Evolutionary conservation across 805 yeast genomes (phyloP).

Genomic region (Lipomyces sp.): DNA sequence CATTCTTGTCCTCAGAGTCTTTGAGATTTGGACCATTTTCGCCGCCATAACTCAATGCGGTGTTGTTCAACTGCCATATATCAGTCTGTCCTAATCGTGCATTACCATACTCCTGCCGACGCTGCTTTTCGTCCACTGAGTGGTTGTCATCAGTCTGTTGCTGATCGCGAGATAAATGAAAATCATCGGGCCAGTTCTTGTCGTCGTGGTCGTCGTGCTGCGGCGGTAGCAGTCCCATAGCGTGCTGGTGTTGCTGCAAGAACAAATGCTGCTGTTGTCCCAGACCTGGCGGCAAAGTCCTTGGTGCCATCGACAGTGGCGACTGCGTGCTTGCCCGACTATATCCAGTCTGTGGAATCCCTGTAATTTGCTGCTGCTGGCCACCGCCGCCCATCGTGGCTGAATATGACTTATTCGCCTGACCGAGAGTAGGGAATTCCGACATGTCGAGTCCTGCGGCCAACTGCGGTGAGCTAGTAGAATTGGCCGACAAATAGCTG

Average conservation of each 20-base stretch:
- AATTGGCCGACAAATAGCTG: background rate
- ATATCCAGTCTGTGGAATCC: slow-evolving; percentile 5
- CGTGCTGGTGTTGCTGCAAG: slow-evolving; percentile 26
- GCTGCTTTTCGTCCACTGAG: slow-evolving; percentile 18
- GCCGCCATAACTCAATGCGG: background rate
- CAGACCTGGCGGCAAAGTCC: slow-evolving; percentile 27
- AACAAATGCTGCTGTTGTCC: slow-evolving; percentile 12
- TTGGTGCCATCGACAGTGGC: slow-evolving; percentile 27
- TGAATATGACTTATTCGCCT: slow-evolving; percentile 20
- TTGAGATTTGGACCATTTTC: slow-evolving; percentile 1
- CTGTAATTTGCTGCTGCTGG: background rate
- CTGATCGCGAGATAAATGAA: background rate
- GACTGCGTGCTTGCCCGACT: slow-evolving; percentile 32
- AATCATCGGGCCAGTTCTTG: slow-evolving; percentile 20
- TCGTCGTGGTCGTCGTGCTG: slow-evolving; percentile 15
- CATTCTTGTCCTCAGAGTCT: slow-evolving; percentile 1
- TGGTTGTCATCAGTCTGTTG: background rate
- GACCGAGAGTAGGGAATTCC: slow-evolving; percentile 32
- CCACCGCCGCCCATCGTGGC: slow-evolving; percentile 15
- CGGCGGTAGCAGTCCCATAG: slow-evolving; percentile 15
- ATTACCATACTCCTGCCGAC: slow-evolving; percentile 20
- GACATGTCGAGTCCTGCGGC: slow-evolving; percentile 26
- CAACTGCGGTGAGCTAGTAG: slow-evolving; percentile 5
- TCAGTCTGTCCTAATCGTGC: slow-evolving; percentile 16
- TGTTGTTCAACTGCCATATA: slow-evolving; percentile 11